Evolutionary conservation across 257 asterid species (phyloP).

Genomic region (Ocimum tenuiflorum): DNA sequence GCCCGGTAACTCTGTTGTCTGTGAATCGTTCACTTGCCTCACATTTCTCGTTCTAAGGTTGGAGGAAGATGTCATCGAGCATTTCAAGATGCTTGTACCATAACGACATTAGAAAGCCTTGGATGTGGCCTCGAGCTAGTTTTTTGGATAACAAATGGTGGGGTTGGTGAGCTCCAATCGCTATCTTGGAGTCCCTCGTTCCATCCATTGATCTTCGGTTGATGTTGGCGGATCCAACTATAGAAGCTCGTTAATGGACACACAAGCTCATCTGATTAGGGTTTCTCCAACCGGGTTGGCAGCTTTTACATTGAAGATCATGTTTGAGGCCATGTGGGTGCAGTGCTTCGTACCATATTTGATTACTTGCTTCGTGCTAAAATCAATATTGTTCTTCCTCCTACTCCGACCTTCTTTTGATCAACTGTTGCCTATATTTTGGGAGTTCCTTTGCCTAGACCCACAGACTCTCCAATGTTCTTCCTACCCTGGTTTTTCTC

Average conservation of each 20-base stretch:
- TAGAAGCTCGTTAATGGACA: conserved; percentile 44
- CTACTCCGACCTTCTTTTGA: conserved; percentile 68
- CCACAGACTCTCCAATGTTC: conserved; percentile 57
- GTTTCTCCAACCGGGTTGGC: conserved; percentile 72
- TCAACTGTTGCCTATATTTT: conserved; percentile 65
- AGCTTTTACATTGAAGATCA: conserved; percentile 61
- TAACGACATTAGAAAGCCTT: no score
- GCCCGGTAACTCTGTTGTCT: no score
- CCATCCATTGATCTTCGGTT: no score
- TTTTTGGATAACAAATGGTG: no score
- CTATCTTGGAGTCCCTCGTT: no score
- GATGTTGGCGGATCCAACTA: no score
- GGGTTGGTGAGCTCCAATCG: no score
- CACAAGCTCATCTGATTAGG: conserved; percentile 65
- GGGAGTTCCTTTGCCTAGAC: conserved; percentile 55
- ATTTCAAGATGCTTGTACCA: no score
- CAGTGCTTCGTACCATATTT: conserved; percentile 63
- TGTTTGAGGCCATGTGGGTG: conserved; percentile 58
- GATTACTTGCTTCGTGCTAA: conserved; percentile 54
- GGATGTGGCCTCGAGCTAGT: no score
- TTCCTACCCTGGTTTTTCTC: conserved; percentile 17
- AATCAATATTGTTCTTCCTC: conserved; percentile 53
- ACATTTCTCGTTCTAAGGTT: no score
- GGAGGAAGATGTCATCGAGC: no score
- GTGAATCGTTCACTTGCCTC: no score